Base-by-base conservation (phyloP, 257 asterid genomes). In the Buddleja alternifolia region DNA sequence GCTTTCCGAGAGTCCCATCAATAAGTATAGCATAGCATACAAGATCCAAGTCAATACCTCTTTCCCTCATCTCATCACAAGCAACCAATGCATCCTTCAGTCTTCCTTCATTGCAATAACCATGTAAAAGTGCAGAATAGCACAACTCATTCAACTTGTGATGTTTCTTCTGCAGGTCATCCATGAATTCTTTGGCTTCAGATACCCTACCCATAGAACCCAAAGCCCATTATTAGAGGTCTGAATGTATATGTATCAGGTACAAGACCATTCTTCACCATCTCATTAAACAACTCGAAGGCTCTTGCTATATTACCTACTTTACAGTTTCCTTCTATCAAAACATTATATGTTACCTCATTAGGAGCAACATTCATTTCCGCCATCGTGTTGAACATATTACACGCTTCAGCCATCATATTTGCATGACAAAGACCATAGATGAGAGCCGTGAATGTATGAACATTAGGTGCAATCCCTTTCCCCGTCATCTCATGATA, bases 171-270 rank as follows among this genome's bases (percentile, higher is more conserved):
- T 83, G 91, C 62, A 90, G 81, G 65, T 70, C 79, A 63, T 90
- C 88, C 58, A 87, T 69, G 44, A 90, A 83, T 51, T 71, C 82
- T 67, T 83, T 79, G 65, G 96, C 97, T 72, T 87, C 89, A 8
- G 90, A 74, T 70, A 84, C 69, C 53, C 73, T 77, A 50, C 96
- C 96, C 1, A 70, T 55, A n/a, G 78, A 78, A 77, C n/a, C n/a
- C 97, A 89, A 52, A 93, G 93, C 65, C 95, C 93, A 0, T 7
- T 55, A 93, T 88, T 56, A 93, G 73, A 62, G 96, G 76, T 73
- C 97, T 75, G 69, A 81, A 90, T 0, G 99, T 93, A 61, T 84
- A 89, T 0, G 97, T 80, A 80, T 93, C 99, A 6, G 99, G 90
- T 59, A 37, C 34, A 44, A 90, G 93, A 58, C 91, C 95, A 67